Conservation (phyloP, 768 basidiomycete genomes). For the Termitomyces sp. region DNA sequence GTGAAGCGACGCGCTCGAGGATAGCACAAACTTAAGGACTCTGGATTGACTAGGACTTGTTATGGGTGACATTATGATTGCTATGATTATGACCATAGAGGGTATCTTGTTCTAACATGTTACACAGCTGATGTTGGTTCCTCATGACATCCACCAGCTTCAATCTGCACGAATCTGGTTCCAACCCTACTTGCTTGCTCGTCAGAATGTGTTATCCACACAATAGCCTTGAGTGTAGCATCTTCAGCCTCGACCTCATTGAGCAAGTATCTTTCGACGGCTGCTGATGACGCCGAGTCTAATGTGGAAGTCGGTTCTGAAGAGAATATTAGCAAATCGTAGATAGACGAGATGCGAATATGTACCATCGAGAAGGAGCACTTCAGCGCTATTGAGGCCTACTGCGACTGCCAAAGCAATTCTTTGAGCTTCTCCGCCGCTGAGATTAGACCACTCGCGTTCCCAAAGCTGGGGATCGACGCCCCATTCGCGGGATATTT, state of each 20-base stretch:
- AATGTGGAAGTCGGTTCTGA: conserved; percentile 89
- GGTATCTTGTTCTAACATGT: not conserved
- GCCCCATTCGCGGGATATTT: conserved; percentile 63
- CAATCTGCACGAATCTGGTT: conserved; percentile 57
- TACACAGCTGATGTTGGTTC: conserved; percentile 22
- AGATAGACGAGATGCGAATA: conserved; percentile 5
- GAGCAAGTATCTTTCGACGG: conserved; percentile 63
- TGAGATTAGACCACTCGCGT: conserved; percentile 73
- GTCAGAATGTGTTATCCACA: conserved; percentile 89
- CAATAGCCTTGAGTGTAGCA: conserved; percentile 59
- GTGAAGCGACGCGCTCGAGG: not conserved
- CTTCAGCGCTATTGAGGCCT: conserved; percentile 70
- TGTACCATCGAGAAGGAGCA: conserved; percentile 78
- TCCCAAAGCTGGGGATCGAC: conserved; percentile 71
- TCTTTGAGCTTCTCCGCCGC: conserved; percentile 85
- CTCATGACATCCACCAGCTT: conserved; percentile 40
- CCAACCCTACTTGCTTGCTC: conserved; percentile 77
- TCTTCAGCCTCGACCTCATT: conserved; percentile 45
- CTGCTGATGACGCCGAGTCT: conserved; percentile 60
- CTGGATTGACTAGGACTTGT: not conserved
- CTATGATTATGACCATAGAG: not conserved
- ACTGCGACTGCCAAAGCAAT: conserved; percentile 76
- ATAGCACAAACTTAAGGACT: conserved; percentile 5
- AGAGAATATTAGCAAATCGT: not conserved
- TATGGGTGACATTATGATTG: not conserved